Evolutionary conservation across 768 basidiomycete genomes (phyloP), one percentile per base, ranked within the genome.

Genomic region (Phylloporus sp.): DNA sequence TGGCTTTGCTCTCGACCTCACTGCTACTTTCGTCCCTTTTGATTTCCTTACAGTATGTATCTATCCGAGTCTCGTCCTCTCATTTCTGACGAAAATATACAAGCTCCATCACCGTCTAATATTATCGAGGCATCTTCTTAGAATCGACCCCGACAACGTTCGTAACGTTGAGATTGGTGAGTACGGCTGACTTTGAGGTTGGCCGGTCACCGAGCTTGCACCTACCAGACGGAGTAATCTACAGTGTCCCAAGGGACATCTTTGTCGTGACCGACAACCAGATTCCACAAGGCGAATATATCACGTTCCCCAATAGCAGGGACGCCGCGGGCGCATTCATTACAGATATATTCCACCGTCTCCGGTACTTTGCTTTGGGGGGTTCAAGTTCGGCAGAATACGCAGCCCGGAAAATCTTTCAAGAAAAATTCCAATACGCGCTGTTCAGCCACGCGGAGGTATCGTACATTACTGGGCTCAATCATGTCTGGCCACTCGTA

Each of bases 331-430:
- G 24, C 23, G n/a, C n/a, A 24, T 38, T 38, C 17, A 7, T 23
- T 11, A 24, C 23, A 17, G 38, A 38, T 14, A n/a, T 24, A 3
- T 26, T n/a, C 5, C 26, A 26, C 28, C 36, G 36, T 24, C 42
- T 38, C 31, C 34, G 48, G 20, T 49, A 49, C 48, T 49, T 44
- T 2, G 36, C 48, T 21, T 36, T 44, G 14, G 44, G 23, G 8
- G 48, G 48, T 6, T 23, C 48, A 1, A 33, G 31, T 6, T 49
- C 48, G 5, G 48, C 21, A 18, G 10, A 23, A 4, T 38, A 26
- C 36, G 48, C 48, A 11, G 35, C 48, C 29, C 36, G 40, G 15
- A 49, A 44, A 13, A 38, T 37, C 5, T 49, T 49, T 20, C 42
- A 38, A 26, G 28, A 37, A 21, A 6, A 3, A 5, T 36, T 38